A percentile compares a stretch with the other conserved stretches of the same genome.
Evolutionary conservation across 1,139 yeast genomes (phyloP).

Genomic region (Taphrina deformans): DNA sequence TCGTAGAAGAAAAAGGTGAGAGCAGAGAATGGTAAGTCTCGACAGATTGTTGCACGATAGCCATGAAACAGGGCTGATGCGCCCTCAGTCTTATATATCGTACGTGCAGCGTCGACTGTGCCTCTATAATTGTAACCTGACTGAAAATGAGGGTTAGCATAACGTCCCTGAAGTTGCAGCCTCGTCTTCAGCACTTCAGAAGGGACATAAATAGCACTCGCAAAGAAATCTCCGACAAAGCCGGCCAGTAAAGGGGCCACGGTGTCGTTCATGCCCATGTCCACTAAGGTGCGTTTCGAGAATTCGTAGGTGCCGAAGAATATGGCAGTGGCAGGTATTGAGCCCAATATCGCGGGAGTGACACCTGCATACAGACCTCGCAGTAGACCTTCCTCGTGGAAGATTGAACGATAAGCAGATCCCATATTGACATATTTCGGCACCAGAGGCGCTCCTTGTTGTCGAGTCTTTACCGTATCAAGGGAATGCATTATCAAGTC

Average conservation of each 20-base stretch:
- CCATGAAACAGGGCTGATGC: constrained; percentile 76
- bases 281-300: constrained; percentile 68
- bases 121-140: constrained; percentile 87
- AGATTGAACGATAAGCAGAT: constrained; percentile 70
- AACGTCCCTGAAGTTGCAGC: constrained; percentile 83
- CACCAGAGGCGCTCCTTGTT: constrained; percentile 80
- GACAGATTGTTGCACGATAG: constrained; percentile 83
- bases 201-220: constrained; percentile 93
- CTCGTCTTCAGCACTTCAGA: constrained; percentile 94
- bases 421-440: constrained; percentile 65
- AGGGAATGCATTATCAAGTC: constrained; percentile 92
- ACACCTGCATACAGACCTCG: constrained; percentile 92
- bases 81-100: constrained; percentile 62
- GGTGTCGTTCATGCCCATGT: constrained; percentile 73
- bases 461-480: constrained; percentile 94
- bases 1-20: constrained; percentile 95
- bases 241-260: constrained; percentile 81
- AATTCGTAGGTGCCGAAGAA: constrained; percentile 89
- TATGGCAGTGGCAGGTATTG: constrained; percentile 55
- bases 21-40: constrained; percentile 94
- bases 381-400: constrained; percentile 76
- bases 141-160: constrained; percentile 72
- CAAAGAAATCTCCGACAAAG: constrained; percentile 83
- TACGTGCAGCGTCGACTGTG: constrained; percentile 60
- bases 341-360: constrained; percentile 84